phyloP scores from a whole-genome alignment of 2,329 filamentous ascomycete genomes.

The Aspergillus sp. region DNA sequence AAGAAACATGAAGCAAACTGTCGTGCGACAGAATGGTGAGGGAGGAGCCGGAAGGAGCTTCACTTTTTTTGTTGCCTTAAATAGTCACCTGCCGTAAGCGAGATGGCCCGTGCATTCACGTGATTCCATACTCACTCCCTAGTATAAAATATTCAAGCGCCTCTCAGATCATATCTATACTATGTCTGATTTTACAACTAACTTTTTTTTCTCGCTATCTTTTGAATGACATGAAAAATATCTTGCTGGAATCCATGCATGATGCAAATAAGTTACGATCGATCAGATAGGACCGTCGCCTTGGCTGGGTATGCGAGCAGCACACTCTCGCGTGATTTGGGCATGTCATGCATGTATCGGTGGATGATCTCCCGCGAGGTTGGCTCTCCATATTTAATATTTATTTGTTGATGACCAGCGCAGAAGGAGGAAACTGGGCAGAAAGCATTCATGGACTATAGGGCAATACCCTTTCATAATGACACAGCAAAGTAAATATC shows the following conservation, averaged over 20 bases:
- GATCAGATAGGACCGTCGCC: not conserved
- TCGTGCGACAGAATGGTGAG: conserved; percentile 17
- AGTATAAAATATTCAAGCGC: too few species aligned
- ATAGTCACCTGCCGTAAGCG: conserved; percentile 31
- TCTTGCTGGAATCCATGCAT: not conserved
- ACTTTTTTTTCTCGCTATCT: too few species aligned
- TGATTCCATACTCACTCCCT: conserved; percentile 12
- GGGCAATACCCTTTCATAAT: too few species aligned
- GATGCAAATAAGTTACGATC: not conserved
- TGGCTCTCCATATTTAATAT: not conserved
- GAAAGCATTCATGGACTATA: not conserved
- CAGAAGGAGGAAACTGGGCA: not conserved
- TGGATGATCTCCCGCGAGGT: not conserved
- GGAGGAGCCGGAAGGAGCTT: conserved; percentile 15
- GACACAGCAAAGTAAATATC: not conserved
- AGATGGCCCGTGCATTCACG: conserved; percentile 35
- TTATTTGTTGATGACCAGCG: not conserved
- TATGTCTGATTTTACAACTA: too few species aligned
- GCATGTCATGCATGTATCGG: not conserved
- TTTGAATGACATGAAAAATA: not conserved
- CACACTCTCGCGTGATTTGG: not conserved
- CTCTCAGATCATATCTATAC: too few species aligned
- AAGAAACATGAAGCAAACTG: conserved; percentile 18
- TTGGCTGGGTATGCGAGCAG: not conserved
- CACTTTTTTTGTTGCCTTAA: conserved; percentile 16